phyloP scores from a whole-genome alignment of 805 yeast genomes.

The Blastobotrys attinorum region DNA sequence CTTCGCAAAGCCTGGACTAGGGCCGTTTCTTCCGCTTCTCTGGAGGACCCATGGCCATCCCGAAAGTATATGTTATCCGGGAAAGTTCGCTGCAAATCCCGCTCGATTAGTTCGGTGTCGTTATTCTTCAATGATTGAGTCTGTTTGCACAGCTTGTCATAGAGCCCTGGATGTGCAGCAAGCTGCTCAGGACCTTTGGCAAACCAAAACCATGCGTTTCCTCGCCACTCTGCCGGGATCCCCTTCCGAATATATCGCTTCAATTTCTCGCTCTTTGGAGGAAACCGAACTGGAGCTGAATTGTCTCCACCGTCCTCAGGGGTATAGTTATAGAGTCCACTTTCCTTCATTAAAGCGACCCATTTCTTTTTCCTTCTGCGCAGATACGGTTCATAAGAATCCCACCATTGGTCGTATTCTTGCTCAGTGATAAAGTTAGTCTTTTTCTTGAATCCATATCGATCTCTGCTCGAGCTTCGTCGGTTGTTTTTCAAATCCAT shows the following conservation, averaged over 20 bases:
- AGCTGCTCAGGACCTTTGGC: conserved; percentile 76
- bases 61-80: conserved; percentile 87
- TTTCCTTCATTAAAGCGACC: conserved; percentile 55
- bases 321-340: conserved; percentile 53
- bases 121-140: conserved; percentile 48
- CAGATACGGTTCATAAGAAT: conserved; percentile 53
- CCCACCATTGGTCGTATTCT: conserved; percentile 72
- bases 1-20: conserved; percentile 67
- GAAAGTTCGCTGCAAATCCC: conserved; percentile 88
- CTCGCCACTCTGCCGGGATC: conserved; percentile 96
- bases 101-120: conserved; percentile 87
- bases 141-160: conserved; percentile 56
- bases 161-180: conserved; percentile 63
- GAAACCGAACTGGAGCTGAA: conserved; percentile 26
- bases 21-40: conserved; percentile 41
- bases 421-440: conserved; percentile 43
- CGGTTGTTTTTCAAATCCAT: conserved; percentile 8
- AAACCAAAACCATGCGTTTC: conserved; percentile 93
- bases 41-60: conserved; percentile 24
- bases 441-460: conserved; percentile 81
- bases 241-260: conserved; percentile 83
- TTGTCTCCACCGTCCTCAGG: conserved; percentile 33
- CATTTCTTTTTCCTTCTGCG: conserved; percentile 68
- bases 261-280: conserved; percentile 31
- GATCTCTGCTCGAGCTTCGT: conserved; percentile 37